Evolutionary conservation across 2,329 filamentous ascomycete genomes (phyloP).

Genomic region (Exophiala xenobiotica): DNA sequence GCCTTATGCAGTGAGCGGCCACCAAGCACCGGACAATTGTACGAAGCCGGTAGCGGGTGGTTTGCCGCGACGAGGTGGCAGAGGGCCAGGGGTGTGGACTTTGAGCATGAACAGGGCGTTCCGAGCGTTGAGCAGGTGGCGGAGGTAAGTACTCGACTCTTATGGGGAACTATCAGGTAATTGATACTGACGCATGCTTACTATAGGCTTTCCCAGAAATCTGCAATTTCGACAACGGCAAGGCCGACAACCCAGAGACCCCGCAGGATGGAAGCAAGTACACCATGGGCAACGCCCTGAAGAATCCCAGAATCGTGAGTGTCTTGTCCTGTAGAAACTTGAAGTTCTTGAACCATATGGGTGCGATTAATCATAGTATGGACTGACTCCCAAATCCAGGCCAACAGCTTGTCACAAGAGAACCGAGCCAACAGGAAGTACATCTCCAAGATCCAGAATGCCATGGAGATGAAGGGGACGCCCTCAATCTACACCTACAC

Average conservation of each 20-base stretch:
- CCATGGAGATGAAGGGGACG: slow-evolving; percentile 67
- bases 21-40: slow-evolving; percentile 82
- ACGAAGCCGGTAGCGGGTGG: slow-evolving; percentile 94
- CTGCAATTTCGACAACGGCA: slow-evolving; percentile 79
- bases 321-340: background rate
- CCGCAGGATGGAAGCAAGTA: slow-evolving; percentile 73
- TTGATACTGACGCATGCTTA: background rate
- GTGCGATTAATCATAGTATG: no score
- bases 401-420: background rate
- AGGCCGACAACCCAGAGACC: slow-evolving; percentile 82
- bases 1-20: slow-evolving; percentile 85
- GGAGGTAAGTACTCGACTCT: slow-evolving; percentile 30
- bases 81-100: slow-evolving; percentile 38
- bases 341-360: no score
- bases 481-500: slow-evolving; percentile 78
- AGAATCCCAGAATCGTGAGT: slow-evolving; percentile 48
- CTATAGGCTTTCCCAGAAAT: slow-evolving; percentile 71
- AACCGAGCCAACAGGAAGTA: slow-evolving; percentile 47
- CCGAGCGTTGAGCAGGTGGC: slow-evolving; percentile 30
- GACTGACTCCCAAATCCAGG: no score
- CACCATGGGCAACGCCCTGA: slow-evolving; percentile 79
- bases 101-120: slow-evolving; percentile 30
- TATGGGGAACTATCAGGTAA: slow-evolving; percentile 38
- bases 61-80: slow-evolving; percentile 68
- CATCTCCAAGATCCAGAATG: slow-evolving; percentile 71